Conservation (phyloP, 1,139 yeast species). For the Geotrichum citri-aurantii region DNA sequence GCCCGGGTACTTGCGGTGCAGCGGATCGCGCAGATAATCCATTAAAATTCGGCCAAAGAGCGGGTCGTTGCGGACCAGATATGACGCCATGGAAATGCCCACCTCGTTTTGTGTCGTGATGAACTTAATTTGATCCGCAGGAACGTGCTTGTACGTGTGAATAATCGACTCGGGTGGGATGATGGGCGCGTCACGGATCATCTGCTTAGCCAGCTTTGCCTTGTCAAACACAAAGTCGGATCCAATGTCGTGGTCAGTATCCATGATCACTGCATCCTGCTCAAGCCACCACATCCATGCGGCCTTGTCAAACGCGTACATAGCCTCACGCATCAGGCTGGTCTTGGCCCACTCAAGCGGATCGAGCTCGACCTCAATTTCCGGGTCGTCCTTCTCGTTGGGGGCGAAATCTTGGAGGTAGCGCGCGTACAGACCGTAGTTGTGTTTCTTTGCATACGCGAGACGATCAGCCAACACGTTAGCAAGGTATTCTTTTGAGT, state of each 20-base stretch:
- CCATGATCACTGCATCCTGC: slow-evolving; percentile 69
- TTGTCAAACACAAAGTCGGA: slow-evolving; percentile 45
- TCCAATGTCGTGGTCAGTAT: slow-evolving; percentile 51
- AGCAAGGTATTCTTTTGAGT: slow-evolving; percentile 34
- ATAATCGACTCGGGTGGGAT: slow-evolving; percentile 50
- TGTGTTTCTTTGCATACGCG: slow-evolving; percentile 68
- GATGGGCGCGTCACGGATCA: slow-evolving; percentile 60
- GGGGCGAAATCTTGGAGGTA: slow-evolving; percentile 76
- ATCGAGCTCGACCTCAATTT: slow-evolving; percentile 23
- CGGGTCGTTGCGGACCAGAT: slow-evolving; percentile 57
- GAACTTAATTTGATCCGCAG: slow-evolving; percentile 50
- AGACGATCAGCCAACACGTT: slow-evolving; percentile 73
- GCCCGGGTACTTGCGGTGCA: slow-evolving; percentile 58
- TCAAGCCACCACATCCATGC: slow-evolving; percentile 87
- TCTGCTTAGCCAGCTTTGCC: slow-evolving; percentile 51
- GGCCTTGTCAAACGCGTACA: slow-evolving; percentile 82
- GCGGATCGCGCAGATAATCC: slow-evolving; percentile 65
- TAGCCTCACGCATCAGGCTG: slow-evolving; percentile 67
- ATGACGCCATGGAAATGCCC: slow-evolving; percentile 62
- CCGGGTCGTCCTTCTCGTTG: slow-evolving; percentile 35
- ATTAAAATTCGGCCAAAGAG: slow-evolving; percentile 55
- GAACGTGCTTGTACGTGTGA: slow-evolving; percentile 61
- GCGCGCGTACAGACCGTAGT: slow-evolving; percentile 72
- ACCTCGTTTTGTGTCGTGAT: slow-evolving; percentile 60
- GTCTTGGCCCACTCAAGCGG: slow-evolving; percentile 51